Conservation (phyloP, 2,329 filamentous ascomycete species). For the Neopestalotiopsis sp. region DNA sequence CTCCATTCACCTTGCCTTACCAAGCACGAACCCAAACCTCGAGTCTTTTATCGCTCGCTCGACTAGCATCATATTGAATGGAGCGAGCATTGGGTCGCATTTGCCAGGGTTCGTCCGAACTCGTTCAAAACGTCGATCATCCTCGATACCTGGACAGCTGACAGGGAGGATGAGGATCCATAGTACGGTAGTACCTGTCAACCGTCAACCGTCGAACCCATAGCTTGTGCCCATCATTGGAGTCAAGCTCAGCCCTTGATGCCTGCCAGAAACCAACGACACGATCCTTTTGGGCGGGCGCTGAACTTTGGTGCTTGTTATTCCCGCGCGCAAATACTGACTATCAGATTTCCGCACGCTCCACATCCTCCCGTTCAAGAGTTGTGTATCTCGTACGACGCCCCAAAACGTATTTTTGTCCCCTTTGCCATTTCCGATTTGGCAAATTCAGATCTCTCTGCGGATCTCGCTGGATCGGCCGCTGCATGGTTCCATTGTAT, state of each 20-base stretch:
- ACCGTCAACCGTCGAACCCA: not conserved
- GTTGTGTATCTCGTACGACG: not conserved
- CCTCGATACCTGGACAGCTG: too few species aligned
- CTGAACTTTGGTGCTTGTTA: too few species aligned
- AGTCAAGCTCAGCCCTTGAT: not conserved
- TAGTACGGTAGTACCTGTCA: too few species aligned
- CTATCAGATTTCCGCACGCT: too few species aligned
- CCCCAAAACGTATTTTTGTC: not conserved
- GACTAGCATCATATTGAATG: not conserved
- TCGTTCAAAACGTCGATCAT: not conserved
- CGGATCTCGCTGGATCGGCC: not conserved
- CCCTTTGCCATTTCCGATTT: not conserved
- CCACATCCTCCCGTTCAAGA: too few species aligned
- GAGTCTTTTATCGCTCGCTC: not conserved
- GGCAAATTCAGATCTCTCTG: not conserved
- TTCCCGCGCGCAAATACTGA: too few species aligned
- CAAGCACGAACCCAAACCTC: too few species aligned
- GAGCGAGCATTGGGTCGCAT: not conserved
- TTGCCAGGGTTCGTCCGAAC: not conserved
- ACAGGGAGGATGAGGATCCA: too few species aligned
- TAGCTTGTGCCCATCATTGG: not conserved
- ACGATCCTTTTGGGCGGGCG: not conserved
- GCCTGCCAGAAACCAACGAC: conserved; percentile 9
- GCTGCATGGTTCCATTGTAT: not conserved
- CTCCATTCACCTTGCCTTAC: too few species aligned